phyloP scores from a whole-genome alignment of 495 filamentous ascomycete genomes.

The Endocarpon pusillum region DNA sequence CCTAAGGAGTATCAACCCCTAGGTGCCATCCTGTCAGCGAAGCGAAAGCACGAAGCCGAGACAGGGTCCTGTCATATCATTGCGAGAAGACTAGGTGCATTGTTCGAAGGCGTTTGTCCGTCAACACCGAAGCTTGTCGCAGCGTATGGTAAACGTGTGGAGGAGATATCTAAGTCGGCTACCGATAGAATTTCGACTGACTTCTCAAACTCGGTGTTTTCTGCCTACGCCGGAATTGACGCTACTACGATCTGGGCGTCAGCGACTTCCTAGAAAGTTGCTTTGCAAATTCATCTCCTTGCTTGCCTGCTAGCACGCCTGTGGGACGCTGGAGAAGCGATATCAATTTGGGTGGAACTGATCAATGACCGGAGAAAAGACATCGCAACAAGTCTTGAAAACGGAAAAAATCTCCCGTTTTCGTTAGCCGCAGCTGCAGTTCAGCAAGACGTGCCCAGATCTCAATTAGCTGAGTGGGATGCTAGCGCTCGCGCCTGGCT shows the following conservation, averaged over 20 bases:
- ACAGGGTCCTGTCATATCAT: constrained; percentile 13
- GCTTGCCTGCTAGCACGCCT: constrained; percentile 21
- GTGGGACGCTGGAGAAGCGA: constrained; percentile 12
- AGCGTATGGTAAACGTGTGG: constrained; percentile 12
- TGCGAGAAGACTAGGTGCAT: constrained; percentile 14
- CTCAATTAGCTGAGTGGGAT: constrained; percentile 19
- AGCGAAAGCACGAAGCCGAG: constrained; percentile 13
- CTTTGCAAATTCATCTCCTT: constrained; percentile 16
- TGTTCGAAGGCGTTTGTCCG: constrained; percentile 16
- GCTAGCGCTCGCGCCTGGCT: constrained; percentile 21
- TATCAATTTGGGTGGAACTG: constrained; percentile 20
- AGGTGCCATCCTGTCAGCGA: constrained; percentile 8
- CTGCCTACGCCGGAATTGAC: constrained; percentile 13
- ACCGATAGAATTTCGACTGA: neutral
- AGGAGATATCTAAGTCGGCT: constrained; percentile 9
- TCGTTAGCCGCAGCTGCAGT: constrained; percentile 1
- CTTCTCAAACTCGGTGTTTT: constrained; percentile 14
- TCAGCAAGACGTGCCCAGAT: constrained; percentile 8
- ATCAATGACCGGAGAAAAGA: constrained; percentile 10
- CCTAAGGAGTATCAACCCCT: constrained; percentile 15
- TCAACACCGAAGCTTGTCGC: constrained; percentile 6
- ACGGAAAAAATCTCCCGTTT: constrained; percentile 2
- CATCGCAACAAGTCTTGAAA: constrained; percentile 3
- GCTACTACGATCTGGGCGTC: constrained; percentile 19
- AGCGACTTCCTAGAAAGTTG: constrained; percentile 15